phyloP scores from a whole-genome alignment of 1,284 basidiomycete genomes.

The Schizopora paradoxa region DNA sequence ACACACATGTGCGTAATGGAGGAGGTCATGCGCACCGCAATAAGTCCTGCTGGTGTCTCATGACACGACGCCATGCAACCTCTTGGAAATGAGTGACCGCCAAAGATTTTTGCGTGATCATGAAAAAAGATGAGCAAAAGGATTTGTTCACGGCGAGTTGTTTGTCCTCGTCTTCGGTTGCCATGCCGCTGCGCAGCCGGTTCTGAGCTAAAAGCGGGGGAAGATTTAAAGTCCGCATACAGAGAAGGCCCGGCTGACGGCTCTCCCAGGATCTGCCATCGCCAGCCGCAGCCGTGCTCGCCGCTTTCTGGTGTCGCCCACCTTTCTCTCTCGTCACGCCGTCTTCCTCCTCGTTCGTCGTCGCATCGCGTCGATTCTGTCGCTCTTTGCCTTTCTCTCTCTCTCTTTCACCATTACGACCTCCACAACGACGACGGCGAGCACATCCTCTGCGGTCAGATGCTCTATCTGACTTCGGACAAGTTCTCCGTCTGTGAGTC shows the following conservation, averaged over 20 bases:
- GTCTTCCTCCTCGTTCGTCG: slow-evolving; percentile 9
- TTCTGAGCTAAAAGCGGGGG: no score
- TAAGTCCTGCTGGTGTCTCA: no score
- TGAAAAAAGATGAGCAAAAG: no score
- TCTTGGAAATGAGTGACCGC: no score
- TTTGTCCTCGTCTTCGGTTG: no score
- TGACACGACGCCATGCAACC: no score
- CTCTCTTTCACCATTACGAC: slow-evolving; percentile 4
- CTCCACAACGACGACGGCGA: not conserved
- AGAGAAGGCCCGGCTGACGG: not conserved
- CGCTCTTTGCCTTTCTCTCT: slow-evolving; percentile 14
- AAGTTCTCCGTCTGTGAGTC: slow-evolving; percentile 72
- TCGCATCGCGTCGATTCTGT: slow-evolving; percentile 16
- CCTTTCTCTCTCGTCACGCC: not conserved
- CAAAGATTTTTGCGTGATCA: no score
- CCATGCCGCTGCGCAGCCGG: no score
- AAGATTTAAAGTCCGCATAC: slow-evolving; percentile 8
- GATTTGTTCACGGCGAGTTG: no score
- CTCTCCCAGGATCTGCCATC: not conserved
- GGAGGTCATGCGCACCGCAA: no score
- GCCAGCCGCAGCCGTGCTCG: not conserved
- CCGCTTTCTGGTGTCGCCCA: not conserved
- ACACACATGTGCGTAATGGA: no score
- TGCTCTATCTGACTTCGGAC: slow-evolving; percentile 75
- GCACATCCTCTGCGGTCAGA: slow-evolving; percentile 23